Evolutionary conservation across 31 red algal genomes (phyloP), one percentile per base, ranked within the genome.

Genomic region (Odonthalia washingtoniensis): DNA sequence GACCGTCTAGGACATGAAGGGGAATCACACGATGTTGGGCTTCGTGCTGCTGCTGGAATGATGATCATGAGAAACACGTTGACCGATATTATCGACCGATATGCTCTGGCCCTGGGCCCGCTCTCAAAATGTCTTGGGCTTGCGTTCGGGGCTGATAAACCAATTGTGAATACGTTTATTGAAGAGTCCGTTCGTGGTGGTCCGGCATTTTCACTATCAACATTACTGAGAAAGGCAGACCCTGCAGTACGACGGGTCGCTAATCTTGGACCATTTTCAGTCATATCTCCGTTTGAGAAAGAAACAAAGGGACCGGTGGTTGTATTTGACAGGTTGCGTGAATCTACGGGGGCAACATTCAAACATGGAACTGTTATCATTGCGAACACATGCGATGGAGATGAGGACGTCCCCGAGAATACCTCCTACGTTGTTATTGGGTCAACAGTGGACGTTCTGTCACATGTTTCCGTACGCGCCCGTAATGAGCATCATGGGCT

Each of bases 391-490:
- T 92, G 89, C 76, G 93, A 91, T 46, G 96, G 96, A 1, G 93
- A 95, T 61, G 93, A 98, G 88, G 96, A 98, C 63, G 93, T 98
- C 35, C 96, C 96, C 33, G 82, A 89, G 28, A 92, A 92, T 42
- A 89, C 90, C 27, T 75, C 81, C 28, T 89, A 87, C 53, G 93
- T 98, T 5, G 86, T 98, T 18, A 95, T 92, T 42, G 93, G 89
- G 18, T 90, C 87, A n/a, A 94, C 93, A 40, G 93, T 98, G 18
- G 96, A 98, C 83, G 90, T 98, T 27, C 89, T 98, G 44, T 95
- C 93, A 4, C 96, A 98, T 49, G 86, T 95, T 4, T 92, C 93
- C 34, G 93, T 98, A 30, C 90, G 96, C 2, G 96, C 96, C 30
- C 75, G 93, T 62, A 98, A 98, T 70, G 96, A 98, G 79, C 83